Conservation (phyloP, 2,329 filamentous ascomycete species). For the Calonectria pseudoturangicola region DNA sequence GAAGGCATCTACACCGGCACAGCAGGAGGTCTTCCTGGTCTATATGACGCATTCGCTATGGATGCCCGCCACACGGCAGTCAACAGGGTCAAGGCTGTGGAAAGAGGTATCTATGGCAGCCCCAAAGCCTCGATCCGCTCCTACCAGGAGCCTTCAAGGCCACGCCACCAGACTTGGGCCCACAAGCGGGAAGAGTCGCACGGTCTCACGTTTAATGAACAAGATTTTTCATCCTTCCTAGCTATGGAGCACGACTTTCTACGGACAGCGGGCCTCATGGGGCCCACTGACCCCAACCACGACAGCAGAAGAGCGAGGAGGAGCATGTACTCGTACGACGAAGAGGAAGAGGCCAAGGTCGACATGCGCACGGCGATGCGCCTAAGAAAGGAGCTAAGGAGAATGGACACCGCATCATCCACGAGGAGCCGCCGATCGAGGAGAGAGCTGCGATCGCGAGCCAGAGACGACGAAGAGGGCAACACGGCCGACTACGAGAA, state of each 20-base stretch:
- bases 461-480: conserved; percentile 42
- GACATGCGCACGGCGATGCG: conserved; percentile 50
- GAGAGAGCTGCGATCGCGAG: conserved; percentile 11
- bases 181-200: conserved; percentile 35
- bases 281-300: conserved; percentile 43
- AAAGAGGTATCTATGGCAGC: conserved; percentile 5
- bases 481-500: conserved; percentile 49
- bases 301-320: conserved; percentile 44
- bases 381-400: conserved; percentile 48
- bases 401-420: conserved; percentile 28
- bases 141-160: background rate
- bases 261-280: conserved; percentile 43
- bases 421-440: conserved; percentile 30
- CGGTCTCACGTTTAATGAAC: conserved; percentile 38
- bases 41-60: conserved; percentile 51
- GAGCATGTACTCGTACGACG: conserved; percentile 49
- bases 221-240: conserved; percentile 48
- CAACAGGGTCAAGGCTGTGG: conserved; percentile 4
- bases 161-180: conserved; percentile 15
- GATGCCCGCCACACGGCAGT: conserved; percentile 28
- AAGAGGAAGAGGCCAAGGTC: conserved; percentile 49
- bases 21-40: conserved; percentile 53
- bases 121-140: background rate
- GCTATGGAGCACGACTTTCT: conserved; percentile 42
- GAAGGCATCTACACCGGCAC: conserved; percentile 51